These are phyloP conservation scores for Ogataea glucozyma DNA, from an alignment of 805 yeast genomes.

Conservation along the genomic window DNA sequence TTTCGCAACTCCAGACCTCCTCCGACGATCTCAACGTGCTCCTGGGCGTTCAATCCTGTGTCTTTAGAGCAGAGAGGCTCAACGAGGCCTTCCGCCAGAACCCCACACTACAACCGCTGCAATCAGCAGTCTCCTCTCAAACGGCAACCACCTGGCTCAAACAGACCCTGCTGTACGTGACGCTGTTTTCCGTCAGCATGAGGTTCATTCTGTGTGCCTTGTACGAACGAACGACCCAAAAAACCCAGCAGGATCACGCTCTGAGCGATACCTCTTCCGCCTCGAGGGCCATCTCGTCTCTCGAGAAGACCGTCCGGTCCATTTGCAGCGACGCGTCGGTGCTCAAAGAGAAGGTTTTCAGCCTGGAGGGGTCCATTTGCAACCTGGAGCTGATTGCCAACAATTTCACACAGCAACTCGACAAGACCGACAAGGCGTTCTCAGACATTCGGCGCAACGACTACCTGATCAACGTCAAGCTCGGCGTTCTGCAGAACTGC, in stretches of 20 bases:
- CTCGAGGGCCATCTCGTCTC: background rate
- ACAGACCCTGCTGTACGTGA: background rate
- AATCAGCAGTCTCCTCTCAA: background rate
- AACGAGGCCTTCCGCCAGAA: conserved; percentile 9
- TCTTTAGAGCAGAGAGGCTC: conserved; percentile 18
- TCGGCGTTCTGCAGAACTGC: conserved; percentile 9
- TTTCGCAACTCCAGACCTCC: conserved; percentile 9
- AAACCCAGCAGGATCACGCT: background rate
- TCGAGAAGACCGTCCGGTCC: conserved; percentile 3
- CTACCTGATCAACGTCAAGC: conserved; percentile 5
- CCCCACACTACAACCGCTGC: background rate
- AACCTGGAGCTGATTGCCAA: conserved; percentile 19
- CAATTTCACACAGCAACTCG: conserved; percentile 10
- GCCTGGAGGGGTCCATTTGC: conserved; percentile 20
- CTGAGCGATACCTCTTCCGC: no score
- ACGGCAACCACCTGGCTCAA: background rate
- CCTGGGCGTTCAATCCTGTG: conserved; percentile 20
- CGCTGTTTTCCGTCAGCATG: background rate
- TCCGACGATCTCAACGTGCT: conserved; percentile 13
- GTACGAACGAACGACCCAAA: background rate
- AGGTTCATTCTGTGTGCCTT: background rate
- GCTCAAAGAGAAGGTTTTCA: conserved; percentile 20
- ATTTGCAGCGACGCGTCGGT: conserved; percentile 15
- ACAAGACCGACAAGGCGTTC: conserved; percentile 8
- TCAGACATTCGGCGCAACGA: conserved; percentile 5